A percentile compares a stretch with the other conserved stretches of the same genome.
phyloP scores from a whole-genome alignment of 768 basidiomycete genomes.

The Serendipita sp. region DNA sequence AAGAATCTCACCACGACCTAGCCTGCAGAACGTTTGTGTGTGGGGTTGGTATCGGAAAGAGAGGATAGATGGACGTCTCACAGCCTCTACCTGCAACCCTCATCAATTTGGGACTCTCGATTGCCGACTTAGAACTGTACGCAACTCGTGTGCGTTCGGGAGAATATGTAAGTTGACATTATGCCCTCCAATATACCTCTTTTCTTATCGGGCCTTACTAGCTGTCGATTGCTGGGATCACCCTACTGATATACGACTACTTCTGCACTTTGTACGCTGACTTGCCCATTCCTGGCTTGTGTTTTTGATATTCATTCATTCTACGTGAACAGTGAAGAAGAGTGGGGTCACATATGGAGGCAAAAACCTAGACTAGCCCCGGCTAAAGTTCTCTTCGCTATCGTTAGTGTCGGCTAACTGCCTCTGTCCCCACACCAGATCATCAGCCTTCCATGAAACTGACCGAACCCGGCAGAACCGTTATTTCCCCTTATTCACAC shows the following conservation, averaged over 20 bases:
- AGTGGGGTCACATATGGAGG: background rate
- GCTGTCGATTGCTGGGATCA: background rate
- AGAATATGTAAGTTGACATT: background rate
- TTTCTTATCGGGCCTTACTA: background rate
- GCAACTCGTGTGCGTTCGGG: background rate
- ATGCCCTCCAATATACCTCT: too few species aligned
- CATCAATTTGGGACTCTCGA: background rate
- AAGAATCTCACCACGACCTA: background rate
- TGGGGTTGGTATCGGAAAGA: background rate
- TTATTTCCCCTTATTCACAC: constrained; percentile 1
- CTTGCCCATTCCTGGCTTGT: background rate
- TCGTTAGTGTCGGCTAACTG: background rate
- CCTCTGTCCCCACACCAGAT: background rate
- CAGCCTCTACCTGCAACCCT: background rate
- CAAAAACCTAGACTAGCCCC: background rate
- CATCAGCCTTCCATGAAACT: background rate
- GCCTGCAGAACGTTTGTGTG: background rate
- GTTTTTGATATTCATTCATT: background rate
- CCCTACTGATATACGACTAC: background rate
- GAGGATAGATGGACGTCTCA: too few species aligned
- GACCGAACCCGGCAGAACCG: background rate
- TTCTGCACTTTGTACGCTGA: background rate
- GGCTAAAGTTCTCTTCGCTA: background rate
- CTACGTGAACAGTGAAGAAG: background rate
- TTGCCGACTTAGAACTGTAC: background rate